These are phyloP conservation scores for Smallanthus sonchifolius DNA, from an alignment of 129 eudicot species.

Conservation along the genomic window DNA sequence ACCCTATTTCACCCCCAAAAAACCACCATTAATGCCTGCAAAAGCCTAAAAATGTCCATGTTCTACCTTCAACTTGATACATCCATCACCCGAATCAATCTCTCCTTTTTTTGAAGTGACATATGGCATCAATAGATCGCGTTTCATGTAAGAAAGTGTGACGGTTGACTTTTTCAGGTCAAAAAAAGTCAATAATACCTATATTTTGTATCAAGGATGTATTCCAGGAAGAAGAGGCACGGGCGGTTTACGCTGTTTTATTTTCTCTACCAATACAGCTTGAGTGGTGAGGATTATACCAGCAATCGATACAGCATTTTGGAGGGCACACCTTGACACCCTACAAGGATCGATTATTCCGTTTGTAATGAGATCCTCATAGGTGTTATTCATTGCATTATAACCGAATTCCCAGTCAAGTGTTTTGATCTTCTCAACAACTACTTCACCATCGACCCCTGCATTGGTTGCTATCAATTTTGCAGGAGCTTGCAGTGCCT, in stretches of 20 bases:
- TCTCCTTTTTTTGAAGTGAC: neutral
- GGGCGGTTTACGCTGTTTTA: slow-evolving; percentile 49
- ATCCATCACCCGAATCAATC: neutral
- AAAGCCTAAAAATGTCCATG: neutral
- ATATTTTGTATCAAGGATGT: slow-evolving; percentile 29
- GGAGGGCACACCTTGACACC: slow-evolving; percentile 75
- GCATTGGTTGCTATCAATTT: slow-evolving; percentile 76
- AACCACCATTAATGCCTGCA: neutral
- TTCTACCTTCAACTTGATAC: neutral
- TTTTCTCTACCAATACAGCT: slow-evolving; percentile 74
- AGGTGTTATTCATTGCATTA: slow-evolving; percentile 69
- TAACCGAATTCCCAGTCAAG: slow-evolving; percentile 66
- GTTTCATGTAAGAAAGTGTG: neutral
- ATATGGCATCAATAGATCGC: neutral
- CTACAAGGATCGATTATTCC: slow-evolving; percentile 86
- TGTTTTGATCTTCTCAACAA: slow-evolving; percentile 56
- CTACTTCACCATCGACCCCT: slow-evolving; percentile 76
- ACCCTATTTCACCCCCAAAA: neutral
- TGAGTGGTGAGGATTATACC: slow-evolving; percentile 74
- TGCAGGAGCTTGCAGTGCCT: slow-evolving; percentile 94
- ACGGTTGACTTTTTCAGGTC: slow-evolving; percentile 1
- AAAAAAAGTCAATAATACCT: neutral
- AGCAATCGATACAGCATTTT: slow-evolving; percentile 84
- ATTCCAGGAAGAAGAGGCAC: slow-evolving; percentile 77
- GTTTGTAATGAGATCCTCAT: slow-evolving; percentile 66